Evolutionary conservation across 345 rosid genomes (phyloP), one percentile per base, ranked within the genome.

Genomic region (Rhodomyrtus tomentosa): DNA sequence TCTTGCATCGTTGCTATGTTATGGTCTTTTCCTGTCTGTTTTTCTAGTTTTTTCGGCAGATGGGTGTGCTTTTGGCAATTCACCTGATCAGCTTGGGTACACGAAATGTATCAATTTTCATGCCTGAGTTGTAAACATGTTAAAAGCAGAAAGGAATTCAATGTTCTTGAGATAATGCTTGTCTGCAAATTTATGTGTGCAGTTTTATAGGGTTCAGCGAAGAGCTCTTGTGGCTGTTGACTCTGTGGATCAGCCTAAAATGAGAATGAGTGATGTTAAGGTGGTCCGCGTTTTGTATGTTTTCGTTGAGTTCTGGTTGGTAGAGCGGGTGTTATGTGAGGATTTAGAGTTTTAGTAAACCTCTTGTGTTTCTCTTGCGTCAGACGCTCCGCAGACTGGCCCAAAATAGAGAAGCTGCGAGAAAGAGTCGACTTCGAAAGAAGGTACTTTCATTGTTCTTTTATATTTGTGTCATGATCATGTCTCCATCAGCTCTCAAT

Each of bases 381-480:
- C 90, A 96, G 98, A 88, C 89, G 5, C 96, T 96, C 80, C 89
- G 98, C 54, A 88, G 99, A 90, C 86, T 96, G 83, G 98, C 98
- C 81, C 99, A 96, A 87, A 95, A 96, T 88, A 89, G 99, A n/a
- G 99, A 96, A 86, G 99, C 98, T 86, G 99, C 98, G 10, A 93
- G 96, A 89, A 96, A 93, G 90, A 94, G 98, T 86, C 91, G 99
- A 42, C 89, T 95, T 82, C 92, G 99, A 88, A 96, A 96, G 87
- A 96, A 96, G 88, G 99, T 95, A 92, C 86, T 84, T 83, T 42
- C 38, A 68, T 8, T 22, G 45, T 25, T 50, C 38, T 83, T 27
- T 80, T 22, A 50, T 82, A 7, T 29, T 68, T 83, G 25, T 32
- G 50, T 62, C 6, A 6, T 18, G 42, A 62, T 32, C 24, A 32